Conservation (phyloP, 352 stramenopile genomes). For the Globisporangium yorkense region DNA sequence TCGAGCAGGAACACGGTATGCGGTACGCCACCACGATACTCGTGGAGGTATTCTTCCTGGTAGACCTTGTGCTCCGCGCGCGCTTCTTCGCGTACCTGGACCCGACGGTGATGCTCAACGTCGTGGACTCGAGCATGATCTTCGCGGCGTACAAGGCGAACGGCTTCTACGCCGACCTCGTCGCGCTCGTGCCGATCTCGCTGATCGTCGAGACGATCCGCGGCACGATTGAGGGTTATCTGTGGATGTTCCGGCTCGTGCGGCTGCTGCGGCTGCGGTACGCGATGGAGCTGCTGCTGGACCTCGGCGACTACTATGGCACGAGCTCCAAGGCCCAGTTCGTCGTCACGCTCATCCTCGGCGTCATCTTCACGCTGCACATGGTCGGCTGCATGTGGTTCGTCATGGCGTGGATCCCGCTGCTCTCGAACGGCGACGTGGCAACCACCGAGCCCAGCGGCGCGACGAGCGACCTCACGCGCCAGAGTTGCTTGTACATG, state of each 20-base stretch:
- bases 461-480: conserved; percentile 9
- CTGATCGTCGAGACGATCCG: conserved; percentile 39
- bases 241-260: conserved; percentile 36
- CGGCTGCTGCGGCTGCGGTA: conserved; percentile 45
- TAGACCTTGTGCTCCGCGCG: conserved; percentile 39
- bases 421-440: conserved; percentile 5
- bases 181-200: conserved; percentile 39
- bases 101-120: conserved; percentile 45
- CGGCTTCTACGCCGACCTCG: conserved; percentile 50
- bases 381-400: conserved; percentile 69
- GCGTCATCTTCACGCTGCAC: conserved; percentile 49
- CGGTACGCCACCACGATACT: conserved; percentile 31
- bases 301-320: conserved; percentile 49
- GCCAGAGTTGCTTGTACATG: conserved; percentile 39
- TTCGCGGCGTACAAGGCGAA: conserved; percentile 49
- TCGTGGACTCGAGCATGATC: conserved; percentile 50
- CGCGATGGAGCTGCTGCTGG: conserved; percentile 30
- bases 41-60: conserved; percentile 47
- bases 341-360: conserved; percentile 39
- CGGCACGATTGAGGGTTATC: conserved; percentile 20
- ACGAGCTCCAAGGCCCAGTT: conserved; percentile 58
- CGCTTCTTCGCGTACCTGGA: conserved; percentile 57
- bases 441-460: background rate
- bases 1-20: conserved; percentile 20
- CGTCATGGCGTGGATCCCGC: conserved; percentile 47